Evolutionary conservation across 2,329 filamentous ascomycete genomes (phyloP).

Genomic region (Lecanicillium sp.): DNA sequence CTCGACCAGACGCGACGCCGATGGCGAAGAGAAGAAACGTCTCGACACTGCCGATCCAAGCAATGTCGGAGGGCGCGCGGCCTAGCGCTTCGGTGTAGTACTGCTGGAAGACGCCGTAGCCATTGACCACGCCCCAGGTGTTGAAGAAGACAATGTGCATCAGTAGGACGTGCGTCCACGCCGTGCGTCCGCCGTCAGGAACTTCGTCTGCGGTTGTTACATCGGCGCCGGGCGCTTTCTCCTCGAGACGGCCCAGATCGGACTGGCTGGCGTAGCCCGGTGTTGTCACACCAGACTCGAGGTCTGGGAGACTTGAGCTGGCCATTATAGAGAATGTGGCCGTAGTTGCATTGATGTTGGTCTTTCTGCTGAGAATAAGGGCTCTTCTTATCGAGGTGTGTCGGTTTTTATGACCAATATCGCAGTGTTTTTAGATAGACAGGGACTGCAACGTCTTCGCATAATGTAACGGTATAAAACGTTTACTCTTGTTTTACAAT

Average conservation of each 20-base stretch:
- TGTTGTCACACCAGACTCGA: slow-evolving; percentile 6
- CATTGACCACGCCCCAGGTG: slow-evolving; percentile 42
- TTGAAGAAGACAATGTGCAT: slow-evolving; percentile 36
- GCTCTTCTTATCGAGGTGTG: no score
- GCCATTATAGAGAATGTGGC: no score
- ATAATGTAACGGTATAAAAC: background rate
- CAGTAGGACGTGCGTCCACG: slow-evolving; percentile 28
- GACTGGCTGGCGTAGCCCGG: background rate
- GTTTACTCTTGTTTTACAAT: background rate
- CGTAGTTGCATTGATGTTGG: background rate
- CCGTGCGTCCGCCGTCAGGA: slow-evolving; percentile 16
- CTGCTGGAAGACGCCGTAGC: slow-evolving; percentile 39
- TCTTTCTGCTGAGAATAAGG: no score
- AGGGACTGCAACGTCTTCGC: no score
- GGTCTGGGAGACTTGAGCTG: background rate
- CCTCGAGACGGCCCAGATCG: background rate
- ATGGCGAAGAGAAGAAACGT: slow-evolving; percentile 37
- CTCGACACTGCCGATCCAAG: slow-evolving; percentile 41
- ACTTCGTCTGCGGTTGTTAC: background rate
- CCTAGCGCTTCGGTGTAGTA: slow-evolving; percentile 34
- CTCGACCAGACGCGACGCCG: slow-evolving; percentile 35
- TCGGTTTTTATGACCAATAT: no score
- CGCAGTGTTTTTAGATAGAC: no score
- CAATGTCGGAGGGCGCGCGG: slow-evolving; percentile 31
- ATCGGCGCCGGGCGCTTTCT: background rate